phyloP scores from a whole-genome alignment of 257 asterid genomes.

The Jasminum sambac region DNA sequence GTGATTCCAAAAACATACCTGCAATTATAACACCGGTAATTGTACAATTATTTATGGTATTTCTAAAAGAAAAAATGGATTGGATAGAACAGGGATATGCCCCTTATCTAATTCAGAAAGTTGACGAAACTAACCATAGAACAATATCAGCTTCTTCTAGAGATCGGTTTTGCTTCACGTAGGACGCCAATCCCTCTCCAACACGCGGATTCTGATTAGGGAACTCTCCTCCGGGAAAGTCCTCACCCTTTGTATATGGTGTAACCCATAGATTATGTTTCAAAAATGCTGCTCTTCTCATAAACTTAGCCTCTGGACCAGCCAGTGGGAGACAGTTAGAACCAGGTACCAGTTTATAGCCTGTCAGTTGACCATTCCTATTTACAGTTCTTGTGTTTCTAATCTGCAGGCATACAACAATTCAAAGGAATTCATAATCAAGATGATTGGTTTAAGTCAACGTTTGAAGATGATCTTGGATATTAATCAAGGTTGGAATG shows the following conservation, averaged over 20 bases:
- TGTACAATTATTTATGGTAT: not conserved
- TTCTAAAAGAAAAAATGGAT: not conserved
- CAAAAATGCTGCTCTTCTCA: slow-evolving; percentile 92
- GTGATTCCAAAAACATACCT: slow-evolving; percentile 97
- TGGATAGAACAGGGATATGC: not conserved
- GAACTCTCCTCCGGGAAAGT: slow-evolving; percentile 96
- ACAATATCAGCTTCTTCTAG: slow-evolving; percentile 86
- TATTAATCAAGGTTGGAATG: slow-evolving; percentile 9
- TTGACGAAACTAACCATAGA: slow-evolving; percentile 64
- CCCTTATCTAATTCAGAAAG: not conserved
- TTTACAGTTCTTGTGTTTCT: slow-evolving; percentile 90
- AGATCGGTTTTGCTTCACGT: slow-evolving; percentile 86
- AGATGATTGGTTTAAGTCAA: not conserved
- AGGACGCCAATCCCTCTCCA: slow-evolving; percentile 92
- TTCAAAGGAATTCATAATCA: not conserved
- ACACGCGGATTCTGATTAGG: slow-evolving; percentile 98
- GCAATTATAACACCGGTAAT: slow-evolving; percentile 18
- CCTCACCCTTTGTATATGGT: slow-evolving; percentile 81
- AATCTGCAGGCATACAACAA: slow-evolving; percentile 45
- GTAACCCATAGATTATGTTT: slow-evolving; percentile 98
- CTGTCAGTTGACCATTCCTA: slow-evolving; percentile 86
- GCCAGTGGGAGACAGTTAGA: slow-evolving; percentile 90
- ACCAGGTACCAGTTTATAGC: slow-evolving; percentile 92
- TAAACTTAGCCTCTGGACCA: slow-evolving; percentile 87
- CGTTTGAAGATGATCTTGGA: not conserved